phyloP scores from a whole-genome alignment of 306 rosid species.

The Medicago ruthenica region DNA sequence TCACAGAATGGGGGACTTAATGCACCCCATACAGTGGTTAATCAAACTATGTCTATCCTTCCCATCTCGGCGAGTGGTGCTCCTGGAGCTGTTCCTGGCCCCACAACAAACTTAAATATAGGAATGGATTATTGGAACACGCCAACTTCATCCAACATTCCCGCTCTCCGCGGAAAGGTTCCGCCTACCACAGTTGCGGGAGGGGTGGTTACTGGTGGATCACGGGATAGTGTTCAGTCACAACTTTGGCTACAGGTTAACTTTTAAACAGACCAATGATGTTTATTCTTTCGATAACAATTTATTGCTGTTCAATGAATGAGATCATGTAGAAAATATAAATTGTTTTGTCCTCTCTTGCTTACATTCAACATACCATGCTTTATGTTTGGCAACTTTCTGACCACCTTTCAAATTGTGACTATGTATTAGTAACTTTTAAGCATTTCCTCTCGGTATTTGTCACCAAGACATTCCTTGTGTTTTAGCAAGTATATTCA shows the following conservation, averaged over 20 bases:
- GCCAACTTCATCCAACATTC: conserved; percentile 69
- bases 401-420: background rate
- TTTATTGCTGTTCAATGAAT: conserved; percentile 25
- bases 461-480: background rate
- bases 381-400: background rate
- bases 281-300: conserved; percentile 14
- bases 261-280: conserved; percentile 15
- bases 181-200: conserved; percentile 84
- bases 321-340: conserved; percentile 26
- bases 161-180: conserved; percentile 76
- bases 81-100: conserved; percentile 81
- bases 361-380: background rate
- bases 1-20: conserved; percentile 83
- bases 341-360: background rate
- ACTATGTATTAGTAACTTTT: background rate
- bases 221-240: conserved; percentile 86
- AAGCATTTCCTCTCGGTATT: background rate
- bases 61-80: conserved; percentile 77
- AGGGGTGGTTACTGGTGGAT: conserved; percentile 73
- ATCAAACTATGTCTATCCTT: conserved; percentile 67
- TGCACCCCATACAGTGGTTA: conserved; percentile 65
- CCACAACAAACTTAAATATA: conserved; percentile 88
- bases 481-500: background rate
- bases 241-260: conserved; percentile 91
- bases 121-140: conserved; percentile 99